phyloP scores from a whole-genome alignment of 208 protist species.

The Angomonas ambiguus region DNA sequence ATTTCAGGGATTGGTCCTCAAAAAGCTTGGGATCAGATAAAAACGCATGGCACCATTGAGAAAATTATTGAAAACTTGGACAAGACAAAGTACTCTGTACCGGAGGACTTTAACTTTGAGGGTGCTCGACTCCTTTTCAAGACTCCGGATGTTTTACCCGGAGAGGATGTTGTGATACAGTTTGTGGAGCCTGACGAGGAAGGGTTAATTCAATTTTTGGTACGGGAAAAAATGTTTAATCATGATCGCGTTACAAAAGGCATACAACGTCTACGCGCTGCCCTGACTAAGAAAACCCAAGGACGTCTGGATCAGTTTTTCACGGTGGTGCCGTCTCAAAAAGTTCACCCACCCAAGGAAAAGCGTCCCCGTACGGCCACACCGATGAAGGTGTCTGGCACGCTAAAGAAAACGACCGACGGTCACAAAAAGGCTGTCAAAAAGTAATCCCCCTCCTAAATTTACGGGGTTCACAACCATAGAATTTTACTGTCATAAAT shows the following conservation, averaged over 20 bases:
- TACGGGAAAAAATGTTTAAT: constrained; percentile 97
- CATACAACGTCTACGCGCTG: constrained; percentile 68
- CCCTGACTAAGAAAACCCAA: constrained; percentile 76
- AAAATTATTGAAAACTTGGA: constrained; percentile 92
- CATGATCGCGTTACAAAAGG: constrained; percentile 84
- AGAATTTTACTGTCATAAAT: not conserved
- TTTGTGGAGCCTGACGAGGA: constrained; percentile 97
- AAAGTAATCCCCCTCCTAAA: constrained; percentile 34
- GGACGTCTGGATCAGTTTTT: constrained; percentile 90
- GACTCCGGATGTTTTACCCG: constrained; percentile 84
- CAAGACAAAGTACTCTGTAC: constrained; percentile 70
- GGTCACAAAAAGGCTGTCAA: constrained; percentile 85
- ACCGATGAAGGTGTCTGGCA: constrained; percentile 43
- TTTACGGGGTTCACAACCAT: not conserved
- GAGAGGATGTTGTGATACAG: constrained; percentile 78
- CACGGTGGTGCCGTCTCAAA: constrained; percentile 31
- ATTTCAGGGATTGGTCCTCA: constrained; percentile 98
- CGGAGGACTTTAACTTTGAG: constrained; percentile 86
- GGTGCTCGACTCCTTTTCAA: constrained; percentile 92
- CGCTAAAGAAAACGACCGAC: constrained; percentile 45
- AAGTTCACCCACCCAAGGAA: constrained; percentile 13
- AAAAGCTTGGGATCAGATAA: constrained; percentile 94
- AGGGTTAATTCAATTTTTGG: constrained; percentile 96
- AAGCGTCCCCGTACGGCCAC: constrained; percentile 49
- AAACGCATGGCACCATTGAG: constrained; percentile 95